These are phyloP conservation scores for Botrytis hyacinthi DNA, from an alignment of 2,329 filamentous ascomycete species.

Conservation along the genomic window DNA sequence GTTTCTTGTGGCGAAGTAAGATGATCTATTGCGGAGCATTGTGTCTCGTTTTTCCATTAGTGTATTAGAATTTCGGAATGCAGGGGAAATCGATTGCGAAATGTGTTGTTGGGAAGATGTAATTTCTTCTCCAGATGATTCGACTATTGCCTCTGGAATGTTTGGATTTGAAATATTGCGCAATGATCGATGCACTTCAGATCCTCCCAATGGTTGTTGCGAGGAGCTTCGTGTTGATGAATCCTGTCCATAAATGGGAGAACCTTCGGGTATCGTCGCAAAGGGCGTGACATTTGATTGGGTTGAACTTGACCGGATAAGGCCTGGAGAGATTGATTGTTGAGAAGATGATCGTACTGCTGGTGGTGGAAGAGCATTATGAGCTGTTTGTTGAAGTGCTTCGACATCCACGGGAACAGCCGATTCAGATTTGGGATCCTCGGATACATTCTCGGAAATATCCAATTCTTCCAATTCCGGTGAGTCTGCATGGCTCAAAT, in stretches of 20 bases:
- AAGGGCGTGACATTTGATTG: constrained; percentile 23
- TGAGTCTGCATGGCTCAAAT: constrained; percentile 72
- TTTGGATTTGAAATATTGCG: constrained; percentile 39
- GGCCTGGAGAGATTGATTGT: constrained; percentile 21
- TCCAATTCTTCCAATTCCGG: constrained; percentile 64
- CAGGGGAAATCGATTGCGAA: constrained; percentile 26
- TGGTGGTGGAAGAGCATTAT: constrained; percentile 25
- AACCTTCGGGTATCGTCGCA: background rate
- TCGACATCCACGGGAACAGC: constrained; percentile 62
- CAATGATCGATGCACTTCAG: constrained; percentile 23
- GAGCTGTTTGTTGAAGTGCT: constrained; percentile 62
- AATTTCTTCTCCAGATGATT: constrained; percentile 40
- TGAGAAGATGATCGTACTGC: constrained; percentile 28
- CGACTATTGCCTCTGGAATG: constrained; percentile 38
- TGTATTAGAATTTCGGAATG: constrained; percentile 41
- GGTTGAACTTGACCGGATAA: constrained; percentile 27
- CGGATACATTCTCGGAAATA: constrained; percentile 44
- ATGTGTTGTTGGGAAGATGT: background rate
- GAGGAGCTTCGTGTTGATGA: background rate
- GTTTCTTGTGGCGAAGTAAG: constrained; percentile 22
- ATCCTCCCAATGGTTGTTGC: constrained; percentile 10
- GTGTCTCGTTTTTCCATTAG: constrained; percentile 55
- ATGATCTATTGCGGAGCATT: constrained; percentile 43
- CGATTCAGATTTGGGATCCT: constrained; percentile 47
- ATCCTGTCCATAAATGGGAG: background rate